Conservation (phyloP, 179 eudicot genomes). For the Corrigiola litoralis region DNA sequence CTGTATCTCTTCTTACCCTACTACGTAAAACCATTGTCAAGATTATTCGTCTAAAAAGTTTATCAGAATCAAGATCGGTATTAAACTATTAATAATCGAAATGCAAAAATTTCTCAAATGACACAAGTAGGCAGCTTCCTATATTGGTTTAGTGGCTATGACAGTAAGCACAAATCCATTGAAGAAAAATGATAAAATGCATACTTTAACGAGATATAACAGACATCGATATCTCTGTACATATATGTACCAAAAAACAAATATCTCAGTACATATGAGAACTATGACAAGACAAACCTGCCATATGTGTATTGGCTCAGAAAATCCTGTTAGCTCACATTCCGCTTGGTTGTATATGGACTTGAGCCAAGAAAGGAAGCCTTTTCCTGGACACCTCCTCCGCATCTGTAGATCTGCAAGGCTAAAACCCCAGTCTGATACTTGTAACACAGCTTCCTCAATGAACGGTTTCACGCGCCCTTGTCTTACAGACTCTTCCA, state of each 20-base stretch:
- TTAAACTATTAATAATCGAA: neutral
- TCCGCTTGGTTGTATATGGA: conserved; percentile 59
- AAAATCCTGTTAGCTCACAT: conserved; percentile 65
- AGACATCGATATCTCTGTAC: too few species aligned
- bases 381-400: conserved; percentile 56
- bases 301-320: conserved; percentile 81
- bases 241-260: neutral
- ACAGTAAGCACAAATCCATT: too few species aligned
- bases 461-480: conserved; percentile 51
- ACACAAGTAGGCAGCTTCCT: neutral
- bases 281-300: conserved; percentile 48
- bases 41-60: neutral
- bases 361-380: conserved; percentile 66
- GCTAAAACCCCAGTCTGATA: conserved; percentile 81
- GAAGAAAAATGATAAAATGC: neutral
- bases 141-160: neutral
- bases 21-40: neutral
- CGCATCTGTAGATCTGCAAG: conserved; percentile 62
- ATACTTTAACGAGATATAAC: neutral
- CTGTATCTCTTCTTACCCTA: neutral
- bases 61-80: neutral
- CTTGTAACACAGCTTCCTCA: conserved; percentile 71
- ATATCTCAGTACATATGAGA: neutral
- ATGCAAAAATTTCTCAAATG: neutral
- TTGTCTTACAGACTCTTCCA: conserved; percentile 80